Base-by-base conservation (phyloP, 2,329 filamentous ascomycete species). In the Leptographium wingfieldii region DNA sequence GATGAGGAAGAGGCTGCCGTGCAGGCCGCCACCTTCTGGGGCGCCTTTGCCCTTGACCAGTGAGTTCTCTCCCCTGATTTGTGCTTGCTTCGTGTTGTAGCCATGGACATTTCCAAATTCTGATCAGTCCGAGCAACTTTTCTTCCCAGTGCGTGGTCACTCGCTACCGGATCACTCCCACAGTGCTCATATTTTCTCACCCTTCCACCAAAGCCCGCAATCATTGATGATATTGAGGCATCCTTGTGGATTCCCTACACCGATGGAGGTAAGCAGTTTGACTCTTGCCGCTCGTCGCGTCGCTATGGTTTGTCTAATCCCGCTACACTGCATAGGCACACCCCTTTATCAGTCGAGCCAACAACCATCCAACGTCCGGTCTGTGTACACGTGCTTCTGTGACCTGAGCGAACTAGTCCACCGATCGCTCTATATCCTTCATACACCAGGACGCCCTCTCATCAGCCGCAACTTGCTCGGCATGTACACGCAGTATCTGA, bases 361-460 rank as follows among this genome's bases (percentile, higher is more conserved):
- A 63, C 84, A 86, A 64, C 81, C 83, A 0, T 86, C 81, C 3
- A 86, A 88, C 62, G 84, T 89, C 38, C 77, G 85, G 29, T 85
- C 83, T 1, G 81, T 86, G 6, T 85, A 83, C 68, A 84, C 82
- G 69, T 82, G 85, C 64, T 85, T 89, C 65, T 87, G 84, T 67
- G 83, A 86, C 66, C 77, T 91, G 57, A 88, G 85, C 63, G 86
- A 90, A 70, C 79, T 90, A 1, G 83, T 89, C 1, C 87, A 88
- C 68, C 80, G 87, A 65, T 86, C 84, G 35, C 76, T 88, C 25
- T 86, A 86, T 67, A 79, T 87, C 48, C 78, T 90, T n/a, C 87
- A 89, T 67, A 85, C 86, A 4, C 87, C 87, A 0, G 83, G 81
- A 16, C 78, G 80, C 59, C 81, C 81, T 5, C 75, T 90, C 53